A percentile compares a stretch with the other conserved stretches of the same genome.
phyloP scores from a whole-genome alignment of 2,329 filamentous ascomycete genomes.

The Fusarium floridanum region DNA sequence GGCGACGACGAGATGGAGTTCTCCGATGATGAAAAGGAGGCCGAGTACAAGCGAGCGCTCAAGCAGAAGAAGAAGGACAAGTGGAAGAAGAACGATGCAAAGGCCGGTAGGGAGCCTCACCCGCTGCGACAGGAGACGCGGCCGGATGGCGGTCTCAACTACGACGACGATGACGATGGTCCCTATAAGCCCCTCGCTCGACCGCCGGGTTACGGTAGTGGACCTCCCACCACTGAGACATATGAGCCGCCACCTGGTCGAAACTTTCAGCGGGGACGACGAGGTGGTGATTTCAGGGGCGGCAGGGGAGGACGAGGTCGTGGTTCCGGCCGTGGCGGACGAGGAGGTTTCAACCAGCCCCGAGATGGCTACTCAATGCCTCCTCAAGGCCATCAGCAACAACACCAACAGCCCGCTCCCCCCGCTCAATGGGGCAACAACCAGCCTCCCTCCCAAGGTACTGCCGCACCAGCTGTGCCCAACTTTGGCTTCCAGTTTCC shows the following conservation, averaged over 20 bases:
- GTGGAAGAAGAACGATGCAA: constrained; percentile 58
- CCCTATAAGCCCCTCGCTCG: constrained; percentile 79
- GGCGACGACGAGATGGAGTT: constrained; percentile 91
- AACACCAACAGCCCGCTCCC: constrained; percentile 51
- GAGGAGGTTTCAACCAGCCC: constrained; percentile 50
- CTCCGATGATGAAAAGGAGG: constrained; percentile 95
- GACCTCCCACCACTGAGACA: constrained; percentile 57
- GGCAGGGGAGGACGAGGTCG: constrained; percentile 56
- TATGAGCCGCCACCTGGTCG: constrained; percentile 51
- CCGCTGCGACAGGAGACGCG: constrained; percentile 56
- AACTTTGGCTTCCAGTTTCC: constrained; percentile 61
- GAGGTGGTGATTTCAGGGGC: constrained; percentile 62
- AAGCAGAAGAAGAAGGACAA: constrained; percentile 75
- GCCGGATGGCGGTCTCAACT: constrained; percentile 67
- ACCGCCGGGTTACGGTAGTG: constrained; percentile 72
- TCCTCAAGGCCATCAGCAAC: constrained; percentile 50
- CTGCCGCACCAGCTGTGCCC: constrained; percentile 44
- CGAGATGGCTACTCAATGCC: constrained; percentile 59
- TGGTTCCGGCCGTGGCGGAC: constrained; percentile 55
- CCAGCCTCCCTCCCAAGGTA: constrained; percentile 30
- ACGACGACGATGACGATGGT: constrained; percentile 77
- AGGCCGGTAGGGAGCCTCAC: constrained; percentile 54
- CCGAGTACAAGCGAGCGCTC: constrained; percentile 78
- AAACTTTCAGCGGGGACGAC: constrained; percentile 54
- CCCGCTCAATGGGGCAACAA: constrained; percentile 30